Conservation (phyloP, 805 yeast genomes). For the Tetrapisispora taiwanensis region DNA sequence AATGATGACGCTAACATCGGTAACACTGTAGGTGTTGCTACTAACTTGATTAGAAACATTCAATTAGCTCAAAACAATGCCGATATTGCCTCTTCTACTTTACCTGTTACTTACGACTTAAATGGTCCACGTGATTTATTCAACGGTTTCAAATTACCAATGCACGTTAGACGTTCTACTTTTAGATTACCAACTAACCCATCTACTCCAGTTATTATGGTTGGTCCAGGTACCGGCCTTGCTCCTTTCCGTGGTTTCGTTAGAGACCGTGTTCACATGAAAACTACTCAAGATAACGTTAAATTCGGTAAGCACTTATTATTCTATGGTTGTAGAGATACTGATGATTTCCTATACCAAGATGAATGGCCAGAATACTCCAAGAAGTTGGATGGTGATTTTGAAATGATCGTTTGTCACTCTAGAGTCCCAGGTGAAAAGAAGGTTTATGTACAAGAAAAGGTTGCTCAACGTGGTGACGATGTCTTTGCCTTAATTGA, state of each 20-base stretch:
- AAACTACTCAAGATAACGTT: constrained; percentile 30
- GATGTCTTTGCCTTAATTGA: constrained; percentile 37
- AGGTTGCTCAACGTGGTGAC: constrained; percentile 42
- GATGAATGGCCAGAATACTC: constrained; percentile 83
- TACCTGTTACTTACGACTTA: constrained; percentile 53
- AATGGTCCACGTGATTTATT: constrained; percentile 70
- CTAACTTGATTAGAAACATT: constrained; percentile 73
- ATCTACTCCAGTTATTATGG: constrained; percentile 72
- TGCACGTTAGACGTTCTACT: constrained; percentile 89
- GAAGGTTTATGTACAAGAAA: constrained; percentile 78
- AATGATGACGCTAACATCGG: constrained; percentile 22
- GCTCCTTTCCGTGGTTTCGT: constrained; percentile 96
- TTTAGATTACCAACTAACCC: constrained; percentile 88
- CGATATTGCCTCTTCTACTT: constrained; percentile 16
- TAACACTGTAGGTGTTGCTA: constrained; percentile 63
- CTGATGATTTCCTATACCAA: constrained; percentile 78
- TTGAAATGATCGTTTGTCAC: constrained; percentile 74
- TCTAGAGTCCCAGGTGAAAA: constrained; percentile 57
- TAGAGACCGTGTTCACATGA: constrained; percentile 67
- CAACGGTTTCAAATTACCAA: constrained; percentile 53
- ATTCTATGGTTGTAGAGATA: constrained; percentile 80
- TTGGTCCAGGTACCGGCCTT: constrained; percentile 98
- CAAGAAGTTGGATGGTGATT: constrained; percentile 45
- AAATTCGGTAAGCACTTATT: constrained; percentile 63
- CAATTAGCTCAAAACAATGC: constrained; percentile 48